Conservation (phyloP, 208 protist genomes). For the Leishmania lainsoni region DNA sequence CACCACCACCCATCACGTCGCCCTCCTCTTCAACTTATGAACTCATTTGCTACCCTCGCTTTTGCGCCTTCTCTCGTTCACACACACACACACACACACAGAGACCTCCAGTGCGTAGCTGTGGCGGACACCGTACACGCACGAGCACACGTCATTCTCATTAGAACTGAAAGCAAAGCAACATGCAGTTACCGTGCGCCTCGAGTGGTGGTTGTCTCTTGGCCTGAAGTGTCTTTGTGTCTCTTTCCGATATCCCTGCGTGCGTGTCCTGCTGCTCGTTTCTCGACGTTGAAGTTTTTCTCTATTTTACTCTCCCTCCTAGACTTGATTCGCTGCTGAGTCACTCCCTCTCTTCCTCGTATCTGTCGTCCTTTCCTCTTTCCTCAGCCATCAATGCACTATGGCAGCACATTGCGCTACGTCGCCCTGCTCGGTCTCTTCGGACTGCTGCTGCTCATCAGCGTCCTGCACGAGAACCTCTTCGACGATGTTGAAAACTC, state of each 20-base stretch:
- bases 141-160: no score
- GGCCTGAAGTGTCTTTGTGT: no score
- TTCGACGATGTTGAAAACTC: constrained; percentile 24
- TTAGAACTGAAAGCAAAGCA: no score
- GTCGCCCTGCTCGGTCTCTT: constrained; percentile 30
- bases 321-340: neutral
- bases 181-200: no score
- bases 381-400: neutral
- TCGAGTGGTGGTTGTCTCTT: no score
- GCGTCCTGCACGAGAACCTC: constrained; percentile 3
- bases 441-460: constrained; percentile 21
- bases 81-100: neutral
- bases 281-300: neutral
- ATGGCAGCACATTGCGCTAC: constrained; percentile 18
- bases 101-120: neutral
- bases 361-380: neutral
- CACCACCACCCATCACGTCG: no score
- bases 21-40: no score
- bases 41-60: no score
- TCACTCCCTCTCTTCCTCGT: neutral
- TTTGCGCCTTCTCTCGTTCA: neutral
- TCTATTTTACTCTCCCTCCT: neutral
- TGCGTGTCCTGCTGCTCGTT: neutral
- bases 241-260: neutral
- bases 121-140: no score